Percentiles rank a stretch among this genome's conserved stretches.
phyloP scores from a whole-genome alignment of 2,329 filamentous ascomycete species.

The Apiospora hydei region DNA sequence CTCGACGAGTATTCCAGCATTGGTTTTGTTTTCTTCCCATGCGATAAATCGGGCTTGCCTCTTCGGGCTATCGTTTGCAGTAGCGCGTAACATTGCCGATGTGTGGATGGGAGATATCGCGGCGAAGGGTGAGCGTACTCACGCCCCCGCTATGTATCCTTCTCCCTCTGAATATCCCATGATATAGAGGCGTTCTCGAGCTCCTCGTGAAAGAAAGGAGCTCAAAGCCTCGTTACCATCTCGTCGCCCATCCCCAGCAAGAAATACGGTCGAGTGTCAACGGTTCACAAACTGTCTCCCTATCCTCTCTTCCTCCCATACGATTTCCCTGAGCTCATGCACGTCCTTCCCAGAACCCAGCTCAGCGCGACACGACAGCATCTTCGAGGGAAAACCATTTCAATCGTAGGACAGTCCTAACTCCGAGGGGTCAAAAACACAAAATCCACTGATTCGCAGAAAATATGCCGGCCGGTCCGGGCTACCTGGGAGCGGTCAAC shows the following conservation, averaged over 20 bases:
- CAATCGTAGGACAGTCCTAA: background rate
- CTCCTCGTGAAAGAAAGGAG: background rate
- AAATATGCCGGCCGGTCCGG: background rate
- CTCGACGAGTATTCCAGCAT: too few species aligned
- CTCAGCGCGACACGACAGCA: background rate
- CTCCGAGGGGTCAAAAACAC: background rate
- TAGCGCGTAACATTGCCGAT: background rate
- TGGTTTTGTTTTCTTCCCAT: background rate
- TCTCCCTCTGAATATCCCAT: background rate
- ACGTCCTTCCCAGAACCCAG: background rate
- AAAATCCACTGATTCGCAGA: conserved; percentile 1
- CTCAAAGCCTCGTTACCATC: background rate
- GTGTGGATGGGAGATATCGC: background rate
- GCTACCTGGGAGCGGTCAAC: background rate
- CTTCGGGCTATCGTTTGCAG: background rate
- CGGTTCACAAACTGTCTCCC: background rate
- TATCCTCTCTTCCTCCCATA: background rate
- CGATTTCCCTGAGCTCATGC: background rate
- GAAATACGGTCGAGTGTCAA: background rate
- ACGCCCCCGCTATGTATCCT: background rate
- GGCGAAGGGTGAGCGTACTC: background rate
- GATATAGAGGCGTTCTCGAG: background rate
- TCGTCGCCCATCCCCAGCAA: background rate
- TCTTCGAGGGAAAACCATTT: background rate
- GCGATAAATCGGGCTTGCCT: background rate